Percentiles rank a stretch among this genome's conserved stretches.
These are phyloP conservation scores for Cichorium intybus DNA, from an alignment of 140 eudicot genomes.

Conservation along the genomic window DNA sequence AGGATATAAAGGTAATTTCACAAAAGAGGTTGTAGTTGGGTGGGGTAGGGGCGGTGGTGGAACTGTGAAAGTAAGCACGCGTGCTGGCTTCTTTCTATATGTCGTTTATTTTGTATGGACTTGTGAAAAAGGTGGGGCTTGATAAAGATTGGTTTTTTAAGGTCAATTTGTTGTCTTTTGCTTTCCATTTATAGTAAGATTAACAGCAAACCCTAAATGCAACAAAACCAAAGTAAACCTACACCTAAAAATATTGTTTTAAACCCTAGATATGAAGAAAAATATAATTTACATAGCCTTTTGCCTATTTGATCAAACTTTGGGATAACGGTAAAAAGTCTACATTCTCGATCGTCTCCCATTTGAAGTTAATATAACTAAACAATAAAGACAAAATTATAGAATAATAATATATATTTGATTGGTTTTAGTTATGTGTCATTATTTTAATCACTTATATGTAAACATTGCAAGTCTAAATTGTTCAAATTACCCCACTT, in stretches of 20 bases:
- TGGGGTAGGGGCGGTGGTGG: slow-evolving; percentile 34
- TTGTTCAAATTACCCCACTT: too few species aligned
- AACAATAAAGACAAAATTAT: neutral
- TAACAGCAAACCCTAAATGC: slow-evolving; percentile 2
- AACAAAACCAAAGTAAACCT: slow-evolving; percentile 3
- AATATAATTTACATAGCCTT: neutral
- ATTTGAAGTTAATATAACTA: neutral
- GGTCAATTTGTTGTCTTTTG: neutral
- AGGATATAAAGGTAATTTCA: slow-evolving; percentile 11
- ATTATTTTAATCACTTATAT: neutral
- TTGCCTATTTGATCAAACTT: neutral
- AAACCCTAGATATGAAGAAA: neutral
- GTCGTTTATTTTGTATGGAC: slow-evolving; percentile 44
- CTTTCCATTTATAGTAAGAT: slow-evolving; percentile 19
- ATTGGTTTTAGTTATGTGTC: neutral
- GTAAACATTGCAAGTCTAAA: neutral
- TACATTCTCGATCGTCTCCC: neutral
- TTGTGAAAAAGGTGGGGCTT: slow-evolving; percentile 32
- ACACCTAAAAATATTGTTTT: neutral
- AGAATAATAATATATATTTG: neutral
- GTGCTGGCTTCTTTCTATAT: slow-evolving; percentile 45
- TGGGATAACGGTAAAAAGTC: neutral
- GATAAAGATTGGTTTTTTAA: slow-evolving; percentile 12
- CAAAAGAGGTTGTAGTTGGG: neutral
- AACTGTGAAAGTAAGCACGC: slow-evolving; percentile 67